phyloP scores from a whole-genome alignment of 139 green algal genomes.

The Chlamydomonas eustigma region DNA sequence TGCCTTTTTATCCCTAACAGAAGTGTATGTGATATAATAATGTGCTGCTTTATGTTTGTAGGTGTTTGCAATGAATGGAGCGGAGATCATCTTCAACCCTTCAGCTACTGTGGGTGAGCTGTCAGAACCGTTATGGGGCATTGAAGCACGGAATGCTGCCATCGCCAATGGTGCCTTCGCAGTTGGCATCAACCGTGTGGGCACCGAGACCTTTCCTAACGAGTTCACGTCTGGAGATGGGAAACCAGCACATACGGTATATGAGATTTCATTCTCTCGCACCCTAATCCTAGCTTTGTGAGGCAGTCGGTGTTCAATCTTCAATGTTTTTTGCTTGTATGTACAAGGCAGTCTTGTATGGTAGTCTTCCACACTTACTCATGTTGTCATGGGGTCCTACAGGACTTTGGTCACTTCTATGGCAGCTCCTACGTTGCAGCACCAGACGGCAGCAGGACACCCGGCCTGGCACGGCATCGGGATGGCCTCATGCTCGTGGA shows the following conservation, averaged over 20 bases:
- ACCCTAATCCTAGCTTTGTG: no score
- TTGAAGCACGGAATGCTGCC: constrained; percentile 84
- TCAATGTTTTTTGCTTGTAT: no score
- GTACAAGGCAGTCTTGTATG: no score
- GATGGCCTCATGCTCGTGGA: constrained; percentile 90
- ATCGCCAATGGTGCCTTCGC: constrained; percentile 63
- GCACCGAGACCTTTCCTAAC: constrained; percentile 90
- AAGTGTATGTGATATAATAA: no score
- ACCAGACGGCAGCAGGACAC: constrained; percentile 82
- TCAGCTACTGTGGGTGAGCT: constrained; percentile 88
- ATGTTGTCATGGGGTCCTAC: background rate
- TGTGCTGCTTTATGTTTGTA: constrained; percentile 10
- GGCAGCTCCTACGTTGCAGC: constrained; percentile 89
- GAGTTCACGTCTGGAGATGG: constrained; percentile 92
- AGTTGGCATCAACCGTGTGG: constrained; percentile 60
- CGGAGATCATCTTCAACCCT: constrained; percentile 98
- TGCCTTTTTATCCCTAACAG: no score
- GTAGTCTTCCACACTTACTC: no score
- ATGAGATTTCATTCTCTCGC: no score
- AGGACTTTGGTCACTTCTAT: constrained; percentile 80
- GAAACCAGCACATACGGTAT: constrained; percentile 84
- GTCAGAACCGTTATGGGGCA: constrained; percentile 81
- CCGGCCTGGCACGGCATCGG: constrained; percentile 58
- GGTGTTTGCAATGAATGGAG: constrained; percentile 93
- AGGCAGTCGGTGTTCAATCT: no score